A percentile compares a stretch with the other conserved stretches of the same genome.
phyloP scores from a whole-genome alignment of 2,329 filamentous ascomycete genomes.

The Mycosphaerelloides madeirae region DNA sequence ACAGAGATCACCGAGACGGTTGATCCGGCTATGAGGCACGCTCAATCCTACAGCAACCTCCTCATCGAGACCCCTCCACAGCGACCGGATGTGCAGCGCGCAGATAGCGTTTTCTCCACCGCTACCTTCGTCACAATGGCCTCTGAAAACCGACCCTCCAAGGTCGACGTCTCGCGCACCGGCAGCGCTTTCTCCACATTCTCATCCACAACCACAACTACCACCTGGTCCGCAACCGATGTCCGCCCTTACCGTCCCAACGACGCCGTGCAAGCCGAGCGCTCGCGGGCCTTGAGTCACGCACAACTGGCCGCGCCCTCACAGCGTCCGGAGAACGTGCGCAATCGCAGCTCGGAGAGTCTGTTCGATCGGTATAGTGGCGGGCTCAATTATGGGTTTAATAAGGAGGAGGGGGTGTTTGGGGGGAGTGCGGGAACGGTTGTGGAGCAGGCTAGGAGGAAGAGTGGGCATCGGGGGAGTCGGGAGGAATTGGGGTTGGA shows the following conservation, averaged over 20 bases:
- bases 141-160: constrained; percentile 17
- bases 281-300: constrained; percentile 22
- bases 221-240: constrained; percentile 8
- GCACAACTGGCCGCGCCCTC: constrained; percentile 7
- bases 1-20: constrained; percentile 6
- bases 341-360: constrained; percentile 5
- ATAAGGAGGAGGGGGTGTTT: constrained; percentile 29
- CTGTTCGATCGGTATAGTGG: constrained; percentile 32
- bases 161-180: constrained; percentile 12
- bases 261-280: constrained; percentile 22
- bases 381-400: constrained; percentile 35
- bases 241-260: constrained; percentile 22
- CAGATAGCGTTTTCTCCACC: constrained; percentile 25
- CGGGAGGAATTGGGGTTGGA: constrained; percentile 34
- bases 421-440: constrained; percentile 35
- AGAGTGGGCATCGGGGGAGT: constrained; percentile 27
- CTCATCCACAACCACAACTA: constrained; percentile 14
- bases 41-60: constrained; percentile 20
- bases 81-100: constrained; percentile 20
- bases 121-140: constrained; percentile 24
- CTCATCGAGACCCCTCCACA: constrained; percentile 14
- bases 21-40: constrained; percentile 13
- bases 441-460: constrained; percentile 26
- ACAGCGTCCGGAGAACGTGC: constrained; percentile 3
- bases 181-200: constrained; percentile 11